Base-by-base conservation (phyloP, 345 rosid genomes). In the Murraya paniculata region DNA sequence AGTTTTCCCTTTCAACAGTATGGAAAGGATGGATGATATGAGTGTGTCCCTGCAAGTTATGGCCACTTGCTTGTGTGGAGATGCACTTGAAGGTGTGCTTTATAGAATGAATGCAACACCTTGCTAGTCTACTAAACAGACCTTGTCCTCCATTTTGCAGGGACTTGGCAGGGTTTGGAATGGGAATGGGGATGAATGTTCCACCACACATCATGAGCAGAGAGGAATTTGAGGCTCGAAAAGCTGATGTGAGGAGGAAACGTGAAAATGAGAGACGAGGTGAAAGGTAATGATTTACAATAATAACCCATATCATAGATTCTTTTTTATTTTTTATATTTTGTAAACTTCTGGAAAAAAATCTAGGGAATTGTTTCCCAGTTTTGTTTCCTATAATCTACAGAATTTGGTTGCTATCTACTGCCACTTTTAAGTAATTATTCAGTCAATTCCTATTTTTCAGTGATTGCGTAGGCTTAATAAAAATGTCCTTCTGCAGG, bases 121-220 rank as follows among this genome's bases (percentile, higher is more conserved):
- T 67, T 19, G 4, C 62, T 21, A 64, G 25, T 41, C 35, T 65
- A 13, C 61, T 67, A 9, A 45, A 62, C 3, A 16, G 24, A 27
- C n/a, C 22, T 38, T 30, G 19, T 72, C 11, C 68, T 10, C 58
- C 66, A 41, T 64, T 55, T 38, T 79, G 36, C 74, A 97, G 99
- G 91, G 97, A 94, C 88, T 91, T 91, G 25, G 91, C 93, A 7
- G 90, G 87, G n/a, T 87, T 90, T 73, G 95, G 95, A 36, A 92
- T 89, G 90, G 94, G 95, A 31, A 92, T 89, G 90, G 94, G 95
- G 35, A 90, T 90, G 95, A 89, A 90, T 86, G 80, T 77, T 55
- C 89, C 87, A 57, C 92, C 94, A 78, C 91, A 97, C n/a, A 83
- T 90, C 76, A 86, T 92, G 99, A 90, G 98, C 78, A 89, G 98